Evolutionary conservation across 2,329 filamentous ascomycete genomes (phyloP), one percentile per base, ranked within the genome.

Genomic region (Trichoderma oligosporum): DNA sequence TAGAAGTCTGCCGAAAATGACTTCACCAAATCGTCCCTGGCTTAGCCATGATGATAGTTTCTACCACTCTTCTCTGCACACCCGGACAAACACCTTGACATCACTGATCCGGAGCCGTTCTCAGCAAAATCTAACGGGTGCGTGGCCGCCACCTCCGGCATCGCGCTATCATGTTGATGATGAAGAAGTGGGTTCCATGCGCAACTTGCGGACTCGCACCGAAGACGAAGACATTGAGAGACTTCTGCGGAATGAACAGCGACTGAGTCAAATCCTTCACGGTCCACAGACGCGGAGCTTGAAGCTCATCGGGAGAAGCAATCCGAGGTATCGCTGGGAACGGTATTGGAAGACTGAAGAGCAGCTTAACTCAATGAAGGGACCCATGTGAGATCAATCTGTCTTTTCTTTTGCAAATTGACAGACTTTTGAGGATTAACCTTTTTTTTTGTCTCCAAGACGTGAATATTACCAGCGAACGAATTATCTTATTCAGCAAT

Each of bases 401-500:
- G n/a, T 18, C 9, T 33, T n/a, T 12, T n/a, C n/a, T 18, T 12
- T 25, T 5, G 8, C 36, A 6, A 14, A 16, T 14, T 16, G 18
- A 39, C 6, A 9, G n/a, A 56, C 11, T 2, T 36, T 18, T 31
- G 54, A 25, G 22, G 22, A 36, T 47, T 41, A 31, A 22, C 25
- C 57, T 24, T 4, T 22, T 53, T 12, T 16, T 39, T 31, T 22
- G 27, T 47, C 44, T 16, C 47, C 7, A 61, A 87, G 84, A 60
- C 88, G 91, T 45, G 69, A 86, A 67, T 97, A 96, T 74, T 96
- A 97, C 68, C 87, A 95, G 76, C 84, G 89, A 41, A 93, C 86
- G 68, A 97, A 97, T 73, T 85, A 86, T 64, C 78, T 97, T 41
- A 85, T 97, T 59, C 89, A 94, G 70, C 88, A 96, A 70, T 97